phyloP scores from a whole-genome alignment of 1,139 yeast species.

The Taiozyma sp. region DNA sequence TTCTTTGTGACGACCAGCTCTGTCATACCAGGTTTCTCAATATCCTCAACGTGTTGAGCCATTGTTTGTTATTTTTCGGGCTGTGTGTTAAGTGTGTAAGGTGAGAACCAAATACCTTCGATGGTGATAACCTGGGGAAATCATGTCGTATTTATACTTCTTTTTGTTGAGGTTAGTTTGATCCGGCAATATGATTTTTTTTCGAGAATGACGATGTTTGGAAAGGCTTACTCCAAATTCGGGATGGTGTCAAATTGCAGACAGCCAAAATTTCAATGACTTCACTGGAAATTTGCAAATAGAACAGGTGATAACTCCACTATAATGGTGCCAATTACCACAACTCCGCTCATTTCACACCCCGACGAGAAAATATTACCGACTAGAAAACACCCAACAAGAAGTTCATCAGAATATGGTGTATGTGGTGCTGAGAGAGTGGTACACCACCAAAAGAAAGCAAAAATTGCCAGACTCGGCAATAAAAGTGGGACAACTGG shows the following conservation, averaged over 20 bases:
- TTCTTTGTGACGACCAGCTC: conserved; percentile 7
- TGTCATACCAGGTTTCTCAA: conserved; percentile 4
- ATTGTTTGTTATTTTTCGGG: neutral
- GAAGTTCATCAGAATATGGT: too few species aligned
- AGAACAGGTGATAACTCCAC: neutral
- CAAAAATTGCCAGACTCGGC: neutral
- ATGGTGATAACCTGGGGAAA: neutral
- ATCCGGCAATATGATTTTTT: neutral
- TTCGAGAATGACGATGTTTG: neutral
- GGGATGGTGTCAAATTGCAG: neutral
- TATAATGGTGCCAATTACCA: neutral
- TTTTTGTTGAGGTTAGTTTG: neutral
- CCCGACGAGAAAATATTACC: too few species aligned
- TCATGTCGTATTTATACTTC: neutral
- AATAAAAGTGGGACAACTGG: neutral
- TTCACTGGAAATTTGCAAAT: neutral
- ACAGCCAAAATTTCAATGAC: neutral
- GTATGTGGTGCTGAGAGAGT: too few species aligned
- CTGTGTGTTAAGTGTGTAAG: neutral
- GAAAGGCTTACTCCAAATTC: neutral
- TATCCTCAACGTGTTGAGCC: conserved; percentile 12
- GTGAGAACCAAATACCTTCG: neutral
- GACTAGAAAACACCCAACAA: too few species aligned
- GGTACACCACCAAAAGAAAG: too few species aligned
- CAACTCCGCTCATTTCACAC: too few species aligned